Conservation (phyloP, 2,329 filamentous ascomycete genomes). For the Ophiosphaerella herpotricha region DNA sequence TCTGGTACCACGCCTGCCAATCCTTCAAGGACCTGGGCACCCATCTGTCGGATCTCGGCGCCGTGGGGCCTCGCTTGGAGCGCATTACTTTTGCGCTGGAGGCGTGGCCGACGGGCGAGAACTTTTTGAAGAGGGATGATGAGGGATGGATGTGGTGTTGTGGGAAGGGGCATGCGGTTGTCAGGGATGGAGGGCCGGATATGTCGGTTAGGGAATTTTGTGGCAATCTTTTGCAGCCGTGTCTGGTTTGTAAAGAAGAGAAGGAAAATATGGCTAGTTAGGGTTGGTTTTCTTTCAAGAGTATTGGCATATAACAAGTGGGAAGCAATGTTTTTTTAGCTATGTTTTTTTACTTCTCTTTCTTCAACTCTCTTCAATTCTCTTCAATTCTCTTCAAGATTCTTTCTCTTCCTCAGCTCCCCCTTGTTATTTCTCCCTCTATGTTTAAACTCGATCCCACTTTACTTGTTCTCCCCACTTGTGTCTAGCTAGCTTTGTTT, state of each 20-base stretch:
- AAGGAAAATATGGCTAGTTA: slow-evolving; percentile 5
- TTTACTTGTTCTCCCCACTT: no score
- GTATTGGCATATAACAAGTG: no score
- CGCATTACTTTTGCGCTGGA: slow-evolving; percentile 43
- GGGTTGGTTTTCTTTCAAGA: no score
- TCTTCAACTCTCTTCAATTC: no score
- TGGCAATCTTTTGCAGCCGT: slow-evolving; percentile 35
- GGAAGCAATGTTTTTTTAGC: no score
- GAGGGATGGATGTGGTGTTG: slow-evolving; percentile 44
- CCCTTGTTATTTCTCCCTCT: no score
- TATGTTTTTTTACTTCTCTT: no score
- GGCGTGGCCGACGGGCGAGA: slow-evolving; percentile 43
- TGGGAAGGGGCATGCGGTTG: slow-evolving; percentile 31
- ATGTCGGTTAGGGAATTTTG: slow-evolving; percentile 39
- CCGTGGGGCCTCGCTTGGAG: slow-evolving; percentile 26
- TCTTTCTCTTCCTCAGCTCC: no score
- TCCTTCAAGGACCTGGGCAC: slow-evolving; percentile 41
- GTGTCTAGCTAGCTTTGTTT: no score
- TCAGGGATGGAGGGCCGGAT: slow-evolving; percentile 19
- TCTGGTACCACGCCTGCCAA: slow-evolving; percentile 45
- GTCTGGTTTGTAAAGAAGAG: slow-evolving; percentile 21
- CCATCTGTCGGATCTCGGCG: slow-evolving; percentile 2
- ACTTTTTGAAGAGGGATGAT: slow-evolving; percentile 32
- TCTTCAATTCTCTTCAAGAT: no score
- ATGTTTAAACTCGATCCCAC: no score